Evolutionary conservation across 768 basidiomycete species (phyloP).

Genomic region (Xerocomus spinulosus): DNA sequence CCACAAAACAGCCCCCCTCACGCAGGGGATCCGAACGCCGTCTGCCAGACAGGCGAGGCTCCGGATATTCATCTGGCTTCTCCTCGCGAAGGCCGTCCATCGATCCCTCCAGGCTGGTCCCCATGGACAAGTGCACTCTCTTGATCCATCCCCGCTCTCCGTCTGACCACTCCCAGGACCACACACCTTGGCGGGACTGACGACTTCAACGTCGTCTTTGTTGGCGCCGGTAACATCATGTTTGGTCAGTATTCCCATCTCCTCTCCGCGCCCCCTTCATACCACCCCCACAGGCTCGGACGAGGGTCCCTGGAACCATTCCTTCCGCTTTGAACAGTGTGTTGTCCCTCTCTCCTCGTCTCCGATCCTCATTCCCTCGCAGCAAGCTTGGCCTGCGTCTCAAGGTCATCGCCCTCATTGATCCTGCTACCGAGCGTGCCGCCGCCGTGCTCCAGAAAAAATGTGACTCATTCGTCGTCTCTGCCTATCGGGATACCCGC

Average conservation of each 20-base stretch:
- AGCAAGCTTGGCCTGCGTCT: slow-evolving; percentile 95
- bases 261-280: slow-evolving; percentile 5
- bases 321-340: slow-evolving; percentile 85
- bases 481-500: slow-evolving; percentile 87
- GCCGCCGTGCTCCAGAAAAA: slow-evolving; percentile 80
- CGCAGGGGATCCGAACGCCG: slow-evolving; percentile 46
- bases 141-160: not conserved
- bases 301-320: slow-evolving; percentile 92
- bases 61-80: slow-evolving; percentile 40
- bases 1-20: slow-evolving; percentile 27
- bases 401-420: slow-evolving; percentile 92
- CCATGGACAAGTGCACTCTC: slow-evolving; percentile 68
- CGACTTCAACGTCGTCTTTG: slow-evolving; percentile 89
- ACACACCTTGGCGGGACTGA: slow-evolving; percentile 54
- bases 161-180: slow-evolving; percentile 33
- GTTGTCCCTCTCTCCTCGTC: slow-evolving; percentile 19
- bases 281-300: slow-evolving; percentile 54
- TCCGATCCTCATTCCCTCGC: slow-evolving; percentile 11
- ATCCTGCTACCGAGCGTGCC: slow-evolving; percentile 83
- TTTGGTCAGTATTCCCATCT: slow-evolving; percentile 58
- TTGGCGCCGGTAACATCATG: slow-evolving; percentile 98
- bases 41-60: slow-evolving; percentile 44
- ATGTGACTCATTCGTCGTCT: slow-evolving; percentile 87
- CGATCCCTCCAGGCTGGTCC: slow-evolving; percentile 69
- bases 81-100: slow-evolving; percentile 67